Evolutionary conservation across 1,139 yeast species (phyloP), one percentile per base, ranked within the genome.

Genomic region (Candida neerlandica): DNA sequence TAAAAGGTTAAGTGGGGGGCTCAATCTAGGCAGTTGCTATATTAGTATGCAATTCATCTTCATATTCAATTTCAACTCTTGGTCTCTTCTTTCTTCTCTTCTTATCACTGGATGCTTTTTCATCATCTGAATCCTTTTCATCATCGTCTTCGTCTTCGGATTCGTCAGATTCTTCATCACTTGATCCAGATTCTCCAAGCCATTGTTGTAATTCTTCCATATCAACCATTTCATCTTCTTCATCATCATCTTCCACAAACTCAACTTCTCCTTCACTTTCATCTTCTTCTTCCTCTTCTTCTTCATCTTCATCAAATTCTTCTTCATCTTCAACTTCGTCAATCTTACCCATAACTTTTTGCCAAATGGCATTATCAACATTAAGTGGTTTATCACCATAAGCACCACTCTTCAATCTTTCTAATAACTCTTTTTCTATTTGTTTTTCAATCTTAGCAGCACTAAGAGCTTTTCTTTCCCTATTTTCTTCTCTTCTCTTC

Each of bases 381-480:
- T 94, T 94, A 64, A 94, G 78, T 51, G 99, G 99, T 67, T 92
- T 89, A 64, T 94, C 98, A 55, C 99, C 99, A 64, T 94, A 94
- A 5, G 98, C 98, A 55, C 99, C 99, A 66, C 94, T 85, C 82
- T 94, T 94, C 62, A 94, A 81, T 71, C 99, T 84, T 49, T 92
- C 97, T 62, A 94, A 78, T 58, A 94, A 79, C 70, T 94, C 99
- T 73, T 90, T 90, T 70, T 94, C 99, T 59, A 94, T 94, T 11
- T 96, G 90, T 73, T 90, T 91, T 69, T 94, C 99, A 60, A 94
- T 89, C 76, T 89, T 89, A 32, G 99, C 99, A 18, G 99, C 98
- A 12, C 91, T 90, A 56, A 94, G 76, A 0, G 99, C 99, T 73
- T 94, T 94, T 66, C 99, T 81, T 71, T 94, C 99, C 68, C 99